Evolutionary conservation across 495 filamentous ascomycete species (phyloP).

Genomic region (Neurospora hispaniola): DNA sequence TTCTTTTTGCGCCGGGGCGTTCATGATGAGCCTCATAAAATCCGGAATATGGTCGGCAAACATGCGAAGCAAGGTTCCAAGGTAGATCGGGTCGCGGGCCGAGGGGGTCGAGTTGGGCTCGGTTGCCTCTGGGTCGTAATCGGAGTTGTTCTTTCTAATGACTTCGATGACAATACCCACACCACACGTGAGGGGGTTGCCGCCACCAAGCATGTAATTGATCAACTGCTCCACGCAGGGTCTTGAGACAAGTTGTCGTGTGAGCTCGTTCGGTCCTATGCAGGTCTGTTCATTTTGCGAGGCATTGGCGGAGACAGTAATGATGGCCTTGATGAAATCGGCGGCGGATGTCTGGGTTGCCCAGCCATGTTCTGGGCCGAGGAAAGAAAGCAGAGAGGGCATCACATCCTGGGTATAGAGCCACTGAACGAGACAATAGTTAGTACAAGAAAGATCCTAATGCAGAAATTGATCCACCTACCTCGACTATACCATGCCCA

Average conservation of each 20-base stretch:
- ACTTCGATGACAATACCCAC: slow-evolving; percentile 98
- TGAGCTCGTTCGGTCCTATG: slow-evolving; percentile 95
- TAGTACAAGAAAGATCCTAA: slow-evolving; percentile 10
- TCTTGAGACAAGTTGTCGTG: slow-evolving; percentile 87
- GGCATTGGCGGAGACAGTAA: slow-evolving; percentile 96
- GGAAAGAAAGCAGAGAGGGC: slow-evolving; percentile 74
- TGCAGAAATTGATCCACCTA: slow-evolving; percentile 31
- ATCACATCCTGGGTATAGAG: slow-evolving; percentile 86
- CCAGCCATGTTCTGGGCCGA: slow-evolving; percentile 69
- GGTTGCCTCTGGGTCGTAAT: slow-evolving; percentile 88
- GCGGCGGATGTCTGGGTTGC: slow-evolving; percentile 94
- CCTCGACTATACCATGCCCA: slow-evolving; percentile 89
- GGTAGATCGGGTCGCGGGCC: slow-evolving; percentile 88
- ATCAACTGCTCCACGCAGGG: slow-evolving; percentile 74
- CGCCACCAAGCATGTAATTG: slow-evolving; percentile 82
- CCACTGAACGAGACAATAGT: slow-evolving; percentile 49
- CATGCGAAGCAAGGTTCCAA: slow-evolving; percentile 80
- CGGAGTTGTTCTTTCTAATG: slow-evolving; percentile 98
- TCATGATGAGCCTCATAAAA: slow-evolving; percentile 87
- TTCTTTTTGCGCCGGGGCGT: slow-evolving; percentile 41
- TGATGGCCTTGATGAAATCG: slow-evolving; percentile 97
- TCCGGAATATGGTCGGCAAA: slow-evolving; percentile 90
- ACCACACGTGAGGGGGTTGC: slow-evolving; percentile 90
- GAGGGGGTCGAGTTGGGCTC: slow-evolving; percentile 69
- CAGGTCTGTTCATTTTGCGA: slow-evolving; percentile 96